Percentiles rank a stretch among this genome's conserved stretches.
Evolutionary conservation across 179 eudicot genomes (phyloP).

Genomic region (Heliamphora pulchella): DNA sequence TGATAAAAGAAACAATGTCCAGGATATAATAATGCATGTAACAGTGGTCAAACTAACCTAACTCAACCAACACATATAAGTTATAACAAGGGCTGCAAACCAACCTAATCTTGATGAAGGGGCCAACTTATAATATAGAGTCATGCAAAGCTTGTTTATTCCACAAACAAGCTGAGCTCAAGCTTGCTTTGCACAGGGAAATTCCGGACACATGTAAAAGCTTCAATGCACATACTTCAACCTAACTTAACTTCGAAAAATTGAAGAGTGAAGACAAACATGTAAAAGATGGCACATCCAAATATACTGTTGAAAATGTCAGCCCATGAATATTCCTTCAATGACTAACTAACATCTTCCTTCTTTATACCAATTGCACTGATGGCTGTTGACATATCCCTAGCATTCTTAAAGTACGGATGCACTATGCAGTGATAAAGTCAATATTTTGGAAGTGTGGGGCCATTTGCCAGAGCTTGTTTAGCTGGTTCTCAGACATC

Average conservation of each 20-base stretch:
- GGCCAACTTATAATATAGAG: not conserved
- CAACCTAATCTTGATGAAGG: not conserved
- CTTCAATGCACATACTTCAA: not conserved
- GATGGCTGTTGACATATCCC: not conserved
- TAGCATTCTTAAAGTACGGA: not conserved
- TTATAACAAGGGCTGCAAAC: not conserved
- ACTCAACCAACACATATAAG: not conserved
- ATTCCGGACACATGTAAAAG: not conserved
- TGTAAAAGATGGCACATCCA: not conserved
- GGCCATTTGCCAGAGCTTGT: not conserved
- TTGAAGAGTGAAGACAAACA: not conserved
- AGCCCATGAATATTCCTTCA: not conserved
- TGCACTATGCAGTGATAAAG: not conserved
- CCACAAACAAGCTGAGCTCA: constrained; percentile 5
- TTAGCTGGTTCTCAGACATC: not conserved
- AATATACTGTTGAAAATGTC: not conserved
- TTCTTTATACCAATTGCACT: too few species aligned
- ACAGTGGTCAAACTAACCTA: not conserved
- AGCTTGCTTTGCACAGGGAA: not conserved
- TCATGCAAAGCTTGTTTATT: not conserved
- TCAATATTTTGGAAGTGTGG: not conserved
- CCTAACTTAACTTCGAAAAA: not conserved
- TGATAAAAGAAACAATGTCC: not conserved
- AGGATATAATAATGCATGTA: not conserved
- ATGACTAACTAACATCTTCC: not conserved